Evolutionary conservation across 116 monocot species (phyloP), one percentile per base, ranked within the genome.

Genomic region (Dioscorea cayenensis): DNA sequence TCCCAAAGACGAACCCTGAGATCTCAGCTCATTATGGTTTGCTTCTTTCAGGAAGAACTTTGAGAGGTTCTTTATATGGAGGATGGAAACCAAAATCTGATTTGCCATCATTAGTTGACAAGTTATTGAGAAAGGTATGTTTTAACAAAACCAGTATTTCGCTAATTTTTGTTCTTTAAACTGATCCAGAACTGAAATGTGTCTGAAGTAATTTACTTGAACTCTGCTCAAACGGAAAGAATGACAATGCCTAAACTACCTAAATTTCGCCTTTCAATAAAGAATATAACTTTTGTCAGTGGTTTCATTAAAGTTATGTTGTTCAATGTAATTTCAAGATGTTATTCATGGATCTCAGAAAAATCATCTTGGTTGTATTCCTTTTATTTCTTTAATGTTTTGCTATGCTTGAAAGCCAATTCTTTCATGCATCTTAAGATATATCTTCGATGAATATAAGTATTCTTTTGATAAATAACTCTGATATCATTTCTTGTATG

Each of bases 51-150:
- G 95, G 95, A 80, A 91, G 83, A 85, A 95, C 95, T 35, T 70
- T 95, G 64, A 95, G 89, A 76, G 95, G 95, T 62, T 85, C 91
- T 78, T 68, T 95, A 38, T 95, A 91, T 83, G 95, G 95, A 76
- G 95, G 95, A 73, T 95, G 95, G 95, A 95, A 76, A 73, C 95
- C 95, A 36, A 95, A 95, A 75, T 84, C 95, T 71, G 95, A 95
- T 14, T 87, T 95, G 48, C 95, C 95, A 63, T 78, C 59, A 11
- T 73, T 95, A 49, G 89, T 89, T 7, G 81, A 86, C 60, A 89
- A 91, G 70, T 95, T 87, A 70, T 66, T 81, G 37, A 77, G 60
- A 28, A 83, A 91, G 89, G 95, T 89, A 71, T 5, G 55, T 0
- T 55, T n/a, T 55, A 19, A 5, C 19, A 55, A 5, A 0, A 16